These are phyloP conservation scores for Furcasterigmium sp. DNA, from an alignment of 2,329 filamentous ascomycete species.

Conservation along the genomic window DNA sequence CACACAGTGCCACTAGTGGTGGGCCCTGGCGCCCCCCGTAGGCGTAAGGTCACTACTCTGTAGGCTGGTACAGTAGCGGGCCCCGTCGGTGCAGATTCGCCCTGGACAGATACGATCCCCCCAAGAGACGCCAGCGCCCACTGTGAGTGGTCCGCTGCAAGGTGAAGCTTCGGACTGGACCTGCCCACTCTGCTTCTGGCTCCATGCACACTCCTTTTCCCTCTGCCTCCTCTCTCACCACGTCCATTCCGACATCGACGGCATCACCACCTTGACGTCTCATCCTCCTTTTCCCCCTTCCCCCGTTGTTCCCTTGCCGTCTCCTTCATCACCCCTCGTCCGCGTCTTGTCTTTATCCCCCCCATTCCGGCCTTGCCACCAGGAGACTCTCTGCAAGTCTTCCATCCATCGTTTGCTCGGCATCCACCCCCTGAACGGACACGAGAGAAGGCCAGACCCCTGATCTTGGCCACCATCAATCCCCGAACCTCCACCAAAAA, in stretches of 20 bases:
- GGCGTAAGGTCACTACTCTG: no score
- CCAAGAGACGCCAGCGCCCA: no score
- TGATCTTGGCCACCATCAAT: not conserved
- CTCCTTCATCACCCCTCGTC: conserved; percentile 6
- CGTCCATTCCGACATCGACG: not conserved
- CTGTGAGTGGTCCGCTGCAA: no score
- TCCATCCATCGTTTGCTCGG: not conserved
- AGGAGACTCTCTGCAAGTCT: conserved; percentile 11
- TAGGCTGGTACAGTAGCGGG: not conserved
- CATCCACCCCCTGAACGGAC: not conserved
- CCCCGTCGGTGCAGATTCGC: conserved; percentile 4
- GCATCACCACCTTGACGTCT: not conserved
- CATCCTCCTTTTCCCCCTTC: conserved; percentile 16
- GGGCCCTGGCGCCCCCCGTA: not conserved
- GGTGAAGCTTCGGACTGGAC: no score
- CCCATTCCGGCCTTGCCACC: conserved; percentile 8
- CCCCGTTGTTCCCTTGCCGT: not conserved
- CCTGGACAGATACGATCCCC: conserved; percentile 1
- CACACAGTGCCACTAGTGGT: conserved; percentile 2
- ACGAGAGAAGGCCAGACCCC: not conserved
- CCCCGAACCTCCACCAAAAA: not conserved
- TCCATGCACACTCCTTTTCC: conserved; percentile 6
- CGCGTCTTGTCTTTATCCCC: conserved; percentile 19
- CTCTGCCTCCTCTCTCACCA: conserved; percentile 8
- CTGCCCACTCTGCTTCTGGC: conserved; percentile 1